Evolutionary conservation across 352 stramenopile species (phyloP).

Genomic region (Hyaloperonospora arabidopsidis): DNA sequence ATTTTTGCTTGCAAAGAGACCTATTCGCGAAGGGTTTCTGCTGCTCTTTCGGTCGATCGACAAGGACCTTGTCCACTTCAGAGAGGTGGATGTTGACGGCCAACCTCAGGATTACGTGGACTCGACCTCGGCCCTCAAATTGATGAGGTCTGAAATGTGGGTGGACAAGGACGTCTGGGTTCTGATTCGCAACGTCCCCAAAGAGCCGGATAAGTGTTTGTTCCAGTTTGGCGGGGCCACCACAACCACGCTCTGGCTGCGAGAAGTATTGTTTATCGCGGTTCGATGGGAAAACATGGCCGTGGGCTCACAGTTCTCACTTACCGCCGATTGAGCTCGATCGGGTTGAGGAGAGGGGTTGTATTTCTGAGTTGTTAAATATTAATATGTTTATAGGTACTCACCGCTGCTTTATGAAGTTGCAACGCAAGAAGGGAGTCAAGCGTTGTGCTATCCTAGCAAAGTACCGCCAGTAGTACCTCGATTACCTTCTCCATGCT

Average conservation of each 20-base stretch:
- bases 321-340: constrained; percentile 23
- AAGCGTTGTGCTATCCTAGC: too few relatives aligned
- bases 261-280: constrained; percentile 60
- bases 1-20: constrained; percentile 49
- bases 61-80: constrained; percentile 41
- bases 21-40: constrained; percentile 49
- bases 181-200: constrained; percentile 36
- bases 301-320: constrained; percentile 41
- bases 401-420: too few relatives aligned
- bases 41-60: constrained; percentile 57
- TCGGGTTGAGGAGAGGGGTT: not conserved
- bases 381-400: too few relatives aligned
- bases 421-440: too few relatives aligned
- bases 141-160: constrained; percentile 33
- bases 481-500: too few relatives aligned
- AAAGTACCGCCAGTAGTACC: too few relatives aligned
- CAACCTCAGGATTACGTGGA: constrained; percentile 8
- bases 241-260: constrained; percentile 46
- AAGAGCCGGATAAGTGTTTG: constrained; percentile 20
- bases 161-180: constrained; percentile 63
- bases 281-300: constrained; percentile 58
- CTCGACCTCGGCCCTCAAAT: constrained; percentile 1
- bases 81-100: constrained; percentile 28
- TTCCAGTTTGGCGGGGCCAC: constrained; percentile 61
- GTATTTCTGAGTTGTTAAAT: too few relatives aligned